phyloP scores from a whole-genome alignment of 2,329 filamentous ascomycete genomes.

The Aspergillus brasiliensis region DNA sequence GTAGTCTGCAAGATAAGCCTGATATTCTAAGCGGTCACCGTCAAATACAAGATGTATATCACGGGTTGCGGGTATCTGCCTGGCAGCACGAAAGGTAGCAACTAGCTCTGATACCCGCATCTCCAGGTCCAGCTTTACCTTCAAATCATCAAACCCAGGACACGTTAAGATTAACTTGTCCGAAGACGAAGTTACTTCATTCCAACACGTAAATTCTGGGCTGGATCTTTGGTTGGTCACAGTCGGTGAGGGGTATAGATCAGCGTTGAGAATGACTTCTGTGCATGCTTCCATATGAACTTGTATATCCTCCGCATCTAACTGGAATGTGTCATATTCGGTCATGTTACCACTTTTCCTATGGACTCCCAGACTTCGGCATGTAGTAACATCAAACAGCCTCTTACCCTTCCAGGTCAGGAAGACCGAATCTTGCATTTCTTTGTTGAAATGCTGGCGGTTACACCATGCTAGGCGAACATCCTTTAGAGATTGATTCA shows the following conservation, averaged over 20 bases:
- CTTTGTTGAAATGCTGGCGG: constrained; percentile 57
- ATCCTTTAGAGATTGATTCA: constrained; percentile 67
- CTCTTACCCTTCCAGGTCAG: constrained; percentile 76
- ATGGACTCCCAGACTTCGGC: constrained; percentile 66
- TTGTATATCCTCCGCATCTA: constrained; percentile 54
- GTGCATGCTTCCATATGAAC: constrained; percentile 82
- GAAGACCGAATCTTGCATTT: constrained; percentile 61
- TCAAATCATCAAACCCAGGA: constrained; percentile 54
- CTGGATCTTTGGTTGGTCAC: constrained; percentile 1
- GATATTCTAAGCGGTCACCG: constrained; percentile 68
- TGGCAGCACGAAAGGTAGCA: constrained; percentile 60
- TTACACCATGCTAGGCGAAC: constrained; percentile 71
- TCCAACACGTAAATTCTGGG: background rate
- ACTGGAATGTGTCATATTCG: constrained; percentile 50
- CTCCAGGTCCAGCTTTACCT: constrained; percentile 45
- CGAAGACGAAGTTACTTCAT: background rate
- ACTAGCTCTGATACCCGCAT: constrained; percentile 66
- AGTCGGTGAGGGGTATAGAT: constrained; percentile 4
- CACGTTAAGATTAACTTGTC: constrained; percentile 52
- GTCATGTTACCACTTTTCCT: constrained; percentile 44
- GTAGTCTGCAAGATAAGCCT: constrained; percentile 59
- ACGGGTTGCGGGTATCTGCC: constrained; percentile 54
- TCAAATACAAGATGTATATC: constrained; percentile 70
- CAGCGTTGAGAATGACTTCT: constrained; percentile 46
- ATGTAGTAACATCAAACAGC: constrained; percentile 75